phyloP scores from a whole-genome alignment of 78 protist species.

The Planoprotostelium fungivorum region DNA sequence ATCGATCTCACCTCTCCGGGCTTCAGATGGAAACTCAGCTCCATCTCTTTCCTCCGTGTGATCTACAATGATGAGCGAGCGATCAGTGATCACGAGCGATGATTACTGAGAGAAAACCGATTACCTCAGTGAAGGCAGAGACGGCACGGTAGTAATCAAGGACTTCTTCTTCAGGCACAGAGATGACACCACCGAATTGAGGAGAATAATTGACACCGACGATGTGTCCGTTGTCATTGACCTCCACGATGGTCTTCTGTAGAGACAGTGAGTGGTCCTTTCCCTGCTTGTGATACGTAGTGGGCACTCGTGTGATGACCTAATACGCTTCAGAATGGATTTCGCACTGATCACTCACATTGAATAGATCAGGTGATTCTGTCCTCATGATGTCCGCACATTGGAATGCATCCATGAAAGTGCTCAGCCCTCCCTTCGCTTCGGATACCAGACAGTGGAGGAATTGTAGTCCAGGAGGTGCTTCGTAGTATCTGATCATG shows the following conservation, averaged over 20 bases:
- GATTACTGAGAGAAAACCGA: too few species aligned
- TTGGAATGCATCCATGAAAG: conserved; percentile 23
- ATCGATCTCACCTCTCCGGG: background rate
- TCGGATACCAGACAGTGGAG: conserved; percentile 32
- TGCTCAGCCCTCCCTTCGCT: conserved; percentile 34
- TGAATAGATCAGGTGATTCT: background rate
- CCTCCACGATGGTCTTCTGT: background rate
- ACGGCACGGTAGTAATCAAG: background rate
- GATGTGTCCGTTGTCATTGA: background rate
- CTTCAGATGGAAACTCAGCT: background rate
- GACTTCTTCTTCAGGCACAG: background rate
- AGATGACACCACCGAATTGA: background rate
- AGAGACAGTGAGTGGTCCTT: background rate
- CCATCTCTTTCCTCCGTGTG: background rate
- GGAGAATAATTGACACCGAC: background rate
- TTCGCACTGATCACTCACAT: background rate
- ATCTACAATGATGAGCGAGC: background rate
- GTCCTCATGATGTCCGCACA: conserved; percentile 15
- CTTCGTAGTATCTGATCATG: conserved; percentile 33
- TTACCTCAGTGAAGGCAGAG: background rate
- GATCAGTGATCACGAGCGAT: too few species aligned
- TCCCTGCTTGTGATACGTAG: conserved; percentile 9
- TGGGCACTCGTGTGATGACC: conserved; percentile 13
- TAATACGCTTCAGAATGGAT: background rate
- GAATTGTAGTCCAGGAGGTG: conserved; percentile 54